Conservation (phyloP, 1,139 yeast species). For the Geotrichum restrictum region DNA sequence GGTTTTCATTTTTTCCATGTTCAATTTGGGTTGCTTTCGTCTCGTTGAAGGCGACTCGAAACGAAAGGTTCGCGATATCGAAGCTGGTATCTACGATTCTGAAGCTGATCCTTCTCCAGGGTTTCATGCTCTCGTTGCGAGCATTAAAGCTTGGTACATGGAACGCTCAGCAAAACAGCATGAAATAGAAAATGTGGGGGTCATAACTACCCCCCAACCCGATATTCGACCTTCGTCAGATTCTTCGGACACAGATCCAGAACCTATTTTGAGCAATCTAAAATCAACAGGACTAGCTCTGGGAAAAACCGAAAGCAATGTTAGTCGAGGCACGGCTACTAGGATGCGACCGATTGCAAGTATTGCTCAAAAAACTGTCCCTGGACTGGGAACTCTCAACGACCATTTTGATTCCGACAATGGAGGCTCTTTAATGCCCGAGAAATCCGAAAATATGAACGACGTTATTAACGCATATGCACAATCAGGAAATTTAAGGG, state of each 20-base stretch:
- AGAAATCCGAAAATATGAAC: conserved; percentile 9
- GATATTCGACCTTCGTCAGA: not conserved
- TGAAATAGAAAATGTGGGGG: not conserved
- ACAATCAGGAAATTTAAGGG: not conserved
- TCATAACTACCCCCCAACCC: not conserved
- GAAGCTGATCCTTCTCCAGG: conserved; percentile 4
- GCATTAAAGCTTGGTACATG: not conserved
- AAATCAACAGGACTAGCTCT: not conserved
- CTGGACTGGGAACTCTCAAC: conserved; percentile 14
- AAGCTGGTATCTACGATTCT: conserved; percentile 15
- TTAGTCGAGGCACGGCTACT: not conserved
- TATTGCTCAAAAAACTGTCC: conserved; percentile 11
- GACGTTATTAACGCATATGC: conserved; percentile 17
- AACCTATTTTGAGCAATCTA: not conserved
- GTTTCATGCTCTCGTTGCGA: not conserved
- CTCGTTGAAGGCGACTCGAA: conserved; percentile 67
- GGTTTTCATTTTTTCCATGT: conserved; percentile 64
- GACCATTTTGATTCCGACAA: not conserved
- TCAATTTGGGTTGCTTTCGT: conserved; percentile 71
- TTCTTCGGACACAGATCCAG: not conserved
- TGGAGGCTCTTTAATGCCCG: not conserved
- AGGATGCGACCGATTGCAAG: not conserved
- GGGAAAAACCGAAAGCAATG: not conserved
- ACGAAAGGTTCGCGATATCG: conserved; percentile 11
- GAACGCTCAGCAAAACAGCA: not conserved